A percentile compares a stretch with the other conserved stretches of the same genome.
Conservation (phyloP, 805 yeast species). For the Maudiozyma saulgeensis region DNA sequence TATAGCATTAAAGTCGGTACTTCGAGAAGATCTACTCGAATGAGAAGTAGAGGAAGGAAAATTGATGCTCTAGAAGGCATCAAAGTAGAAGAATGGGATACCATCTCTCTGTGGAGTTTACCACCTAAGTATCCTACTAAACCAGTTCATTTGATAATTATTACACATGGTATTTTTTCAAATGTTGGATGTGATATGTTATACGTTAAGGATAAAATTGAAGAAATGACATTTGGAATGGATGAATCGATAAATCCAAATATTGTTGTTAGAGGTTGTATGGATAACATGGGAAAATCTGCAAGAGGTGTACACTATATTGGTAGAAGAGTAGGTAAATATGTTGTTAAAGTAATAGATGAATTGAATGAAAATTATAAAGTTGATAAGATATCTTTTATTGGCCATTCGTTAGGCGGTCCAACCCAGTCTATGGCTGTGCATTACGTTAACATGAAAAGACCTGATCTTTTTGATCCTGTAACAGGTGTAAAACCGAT, state of each 20-base stretch:
- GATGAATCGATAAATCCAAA: conserved; percentile 33
- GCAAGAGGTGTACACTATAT: conserved; percentile 79
- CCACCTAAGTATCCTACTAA: conserved; percentile 42
- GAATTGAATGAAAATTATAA: conserved; percentile 34
- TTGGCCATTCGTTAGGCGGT: conserved; percentile 94
- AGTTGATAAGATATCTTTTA: conserved; percentile 64
- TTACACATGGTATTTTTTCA: conserved; percentile 90
- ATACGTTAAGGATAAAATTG: conserved; percentile 73
- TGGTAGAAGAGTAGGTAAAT: conserved; percentile 75
- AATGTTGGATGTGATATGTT: conserved; percentile 86
- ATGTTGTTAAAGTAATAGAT: conserved; percentile 37
- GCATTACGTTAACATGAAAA: conserved; percentile 52
- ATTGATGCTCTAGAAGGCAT: conserved; percentile 7
- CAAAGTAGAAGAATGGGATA: conserved; percentile 36
- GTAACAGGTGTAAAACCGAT: conserved; percentile 45
- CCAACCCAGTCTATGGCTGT: conserved; percentile 84
- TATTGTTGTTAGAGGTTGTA: conserved; percentile 71
- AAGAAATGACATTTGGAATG: conserved; percentile 26
- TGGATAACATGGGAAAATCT: conserved; percentile 78
- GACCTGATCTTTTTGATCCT: conserved; percentile 58
- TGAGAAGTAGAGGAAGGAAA: conserved; percentile 6
- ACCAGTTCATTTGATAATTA: conserved; percentile 73
- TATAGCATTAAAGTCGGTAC: conserved; percentile 55
- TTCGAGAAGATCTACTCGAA: conserved; percentile 22
- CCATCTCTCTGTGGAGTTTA: conserved; percentile 65